These are phyloP conservation scores for Wickerhamomyces sydowiorum DNA, from an alignment of 805 yeast species.

Conservation along the genomic window DNA sequence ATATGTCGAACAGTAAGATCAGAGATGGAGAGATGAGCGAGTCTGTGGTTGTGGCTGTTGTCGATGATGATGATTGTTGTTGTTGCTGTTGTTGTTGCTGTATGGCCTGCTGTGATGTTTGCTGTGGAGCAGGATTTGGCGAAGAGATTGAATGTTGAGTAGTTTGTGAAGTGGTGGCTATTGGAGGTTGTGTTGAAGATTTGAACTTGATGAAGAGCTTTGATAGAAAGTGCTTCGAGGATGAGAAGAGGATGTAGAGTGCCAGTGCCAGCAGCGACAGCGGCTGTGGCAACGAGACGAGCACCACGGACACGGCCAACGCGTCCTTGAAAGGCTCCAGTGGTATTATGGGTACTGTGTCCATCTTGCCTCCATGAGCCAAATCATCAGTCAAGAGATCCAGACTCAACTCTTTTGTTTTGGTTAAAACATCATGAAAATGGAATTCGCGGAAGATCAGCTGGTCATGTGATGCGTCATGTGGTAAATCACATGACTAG, in stretches of 20 bases:
- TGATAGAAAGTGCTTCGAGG: constrained; percentile 11
- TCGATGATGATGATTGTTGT: neutral
- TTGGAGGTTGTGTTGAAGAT: no score
- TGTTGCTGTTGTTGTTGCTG: neutral
- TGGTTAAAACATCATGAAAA: no score
- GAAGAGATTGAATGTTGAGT: no score
- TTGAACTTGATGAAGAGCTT: constrained; percentile 6
- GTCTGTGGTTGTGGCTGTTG: neutral
- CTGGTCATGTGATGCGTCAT: no score
- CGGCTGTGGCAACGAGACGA: constrained; percentile 19
- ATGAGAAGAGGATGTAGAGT: constrained; percentile 14
- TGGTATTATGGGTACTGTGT: constrained; percentile 13
- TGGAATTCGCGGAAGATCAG: no score
- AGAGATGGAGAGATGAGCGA: neutral
- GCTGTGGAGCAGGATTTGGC: no score
- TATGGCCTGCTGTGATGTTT: no score
- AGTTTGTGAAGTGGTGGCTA: no score
- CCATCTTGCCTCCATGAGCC: neutral
- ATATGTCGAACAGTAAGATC: constrained; percentile 14
- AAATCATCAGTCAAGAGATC: neutral
- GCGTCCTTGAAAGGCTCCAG: constrained; percentile 18
- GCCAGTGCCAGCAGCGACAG: constrained; percentile 12
- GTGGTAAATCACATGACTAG: no score
- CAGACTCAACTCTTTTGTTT: no score
- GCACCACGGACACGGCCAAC: constrained; percentile 16